phyloP scores from a whole-genome alignment of 208 protist species.

The Leishmania gerbilli region DNA sequence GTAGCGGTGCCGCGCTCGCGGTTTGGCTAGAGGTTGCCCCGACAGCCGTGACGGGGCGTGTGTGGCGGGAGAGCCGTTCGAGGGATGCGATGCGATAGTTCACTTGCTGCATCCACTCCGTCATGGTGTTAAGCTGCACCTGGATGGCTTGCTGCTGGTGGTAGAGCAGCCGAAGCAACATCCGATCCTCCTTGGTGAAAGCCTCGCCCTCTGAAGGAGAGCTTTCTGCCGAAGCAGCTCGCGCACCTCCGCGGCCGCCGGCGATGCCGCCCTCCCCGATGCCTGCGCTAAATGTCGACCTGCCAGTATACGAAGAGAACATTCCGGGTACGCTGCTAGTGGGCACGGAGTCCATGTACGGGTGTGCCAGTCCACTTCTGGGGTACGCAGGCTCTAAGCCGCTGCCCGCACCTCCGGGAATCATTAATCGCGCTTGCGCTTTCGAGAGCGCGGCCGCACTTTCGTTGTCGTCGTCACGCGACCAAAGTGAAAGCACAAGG shows the following conservation, averaged over 20 bases:
- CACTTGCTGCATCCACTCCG: conserved; percentile 73
- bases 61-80: conserved; percentile 18
- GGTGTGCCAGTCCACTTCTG: conserved; percentile 3
- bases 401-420: conserved; percentile 9
- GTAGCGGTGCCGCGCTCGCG: conserved; percentile 6
- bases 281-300: not conserved
- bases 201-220: conserved; percentile 3
- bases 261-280: not conserved
- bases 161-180: conserved; percentile 78
- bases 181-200: conserved; percentile 73
- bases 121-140: conserved; percentile 77
- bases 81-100: conserved; percentile 31
- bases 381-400: conserved; percentile 7
- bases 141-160: conserved; percentile 85
- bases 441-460: not conserved
- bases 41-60: conserved; percentile 17
- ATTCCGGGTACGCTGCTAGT: not conserved
- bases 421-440: conserved; percentile 1
- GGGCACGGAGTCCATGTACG: conserved; percentile 18
- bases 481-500: not conserved
- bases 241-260: not conserved
- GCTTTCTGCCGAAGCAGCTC: not conserved
- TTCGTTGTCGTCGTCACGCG: not conserved
- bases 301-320: conserved; percentile 10
- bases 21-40: not conserved